Percentiles rank a stretch among this genome's conserved stretches.
phyloP scores from a whole-genome alignment of 768 basidiomycete genomes.

The Brasilioporus rufonigricans region DNA sequence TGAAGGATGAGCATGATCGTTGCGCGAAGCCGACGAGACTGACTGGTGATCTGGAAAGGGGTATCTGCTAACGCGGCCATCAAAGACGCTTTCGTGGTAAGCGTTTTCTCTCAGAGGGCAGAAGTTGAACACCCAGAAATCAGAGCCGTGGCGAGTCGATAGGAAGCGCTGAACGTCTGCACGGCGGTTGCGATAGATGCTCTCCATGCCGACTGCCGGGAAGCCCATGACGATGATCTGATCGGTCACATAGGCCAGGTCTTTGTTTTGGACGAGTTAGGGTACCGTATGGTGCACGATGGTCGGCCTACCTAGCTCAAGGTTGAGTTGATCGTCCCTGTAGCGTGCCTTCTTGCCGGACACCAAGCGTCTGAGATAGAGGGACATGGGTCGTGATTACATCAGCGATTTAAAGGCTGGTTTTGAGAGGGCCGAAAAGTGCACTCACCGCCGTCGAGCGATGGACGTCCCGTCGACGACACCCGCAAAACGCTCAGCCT shows the following conservation, averaged over 20 bases:
- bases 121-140: conserved; percentile 89
- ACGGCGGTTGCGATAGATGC: conserved; percentile 75
- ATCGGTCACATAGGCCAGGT: conserved; percentile 71
- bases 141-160: conserved; percentile 65
- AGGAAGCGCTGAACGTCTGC: conserved; percentile 77
- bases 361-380: conserved; percentile 69
- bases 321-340: conserved; percentile 59
- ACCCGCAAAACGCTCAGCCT: conserved; percentile 54
- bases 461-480: conserved; percentile 19
- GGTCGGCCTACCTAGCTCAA: conserved; percentile 63
- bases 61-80: conserved; percentile 74
- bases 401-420: conserved; percentile 8
- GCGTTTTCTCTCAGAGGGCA: conserved; percentile 81
- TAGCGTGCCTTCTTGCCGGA: conserved; percentile 82
- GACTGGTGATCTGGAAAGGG: conserved; percentile 92
- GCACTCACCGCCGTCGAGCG: not conserved
- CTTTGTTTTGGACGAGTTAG: conserved; percentile 29
- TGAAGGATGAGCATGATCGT: not conserved
- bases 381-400: conserved; percentile 45
- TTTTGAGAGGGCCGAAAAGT: not conserved
- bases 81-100: conserved; percentile 68
- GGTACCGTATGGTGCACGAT: conserved; percentile 12
- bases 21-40: conserved; percentile 52
- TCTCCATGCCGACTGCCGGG: conserved; percentile 76
- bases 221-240: conserved; percentile 80